A percentile compares a stretch with the other conserved stretches of the same genome.
Conservation (phyloP, 139 green algal genomes). For the Chlamydomonas schloesseri region DNA sequence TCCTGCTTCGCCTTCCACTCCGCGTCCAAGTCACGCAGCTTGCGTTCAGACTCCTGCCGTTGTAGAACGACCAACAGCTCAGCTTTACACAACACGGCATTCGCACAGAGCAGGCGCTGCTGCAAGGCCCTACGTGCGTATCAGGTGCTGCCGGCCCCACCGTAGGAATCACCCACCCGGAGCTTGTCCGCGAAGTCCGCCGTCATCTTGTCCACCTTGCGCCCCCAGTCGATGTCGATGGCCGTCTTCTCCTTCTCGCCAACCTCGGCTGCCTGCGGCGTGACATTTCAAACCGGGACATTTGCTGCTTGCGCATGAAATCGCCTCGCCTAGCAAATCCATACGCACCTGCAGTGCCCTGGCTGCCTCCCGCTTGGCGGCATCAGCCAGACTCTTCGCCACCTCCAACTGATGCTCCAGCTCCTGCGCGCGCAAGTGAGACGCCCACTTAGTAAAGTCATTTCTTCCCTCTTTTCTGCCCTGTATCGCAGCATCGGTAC, state of each 20-base stretch:
- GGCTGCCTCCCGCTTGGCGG: constrained; percentile 28
- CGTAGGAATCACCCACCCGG: not conserved
- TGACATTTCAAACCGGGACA: too few relatives aligned
- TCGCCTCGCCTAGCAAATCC: too few relatives aligned
- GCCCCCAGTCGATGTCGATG: constrained; percentile 30
- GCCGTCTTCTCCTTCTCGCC: constrained; percentile 33
- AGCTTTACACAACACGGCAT: too few relatives aligned
- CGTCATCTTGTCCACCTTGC: not conserved
- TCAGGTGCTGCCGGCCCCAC: too few relatives aligned
- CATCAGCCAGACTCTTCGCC: constrained; percentile 25
- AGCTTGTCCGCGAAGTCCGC: constrained; percentile 8
- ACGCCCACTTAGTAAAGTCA: too few relatives aligned
- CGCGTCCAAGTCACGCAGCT: constrained; percentile 8
- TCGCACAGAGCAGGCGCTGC: too few relatives aligned
- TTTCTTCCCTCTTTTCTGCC: too few relatives aligned
- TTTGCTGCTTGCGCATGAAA: too few relatives aligned
- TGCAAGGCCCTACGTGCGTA: too few relatives aligned
- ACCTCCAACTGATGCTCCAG: constrained; percentile 37
- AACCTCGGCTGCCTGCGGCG: not conserved
- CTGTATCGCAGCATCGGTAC: too few relatives aligned
- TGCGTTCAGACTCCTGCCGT: constrained; percentile 14
- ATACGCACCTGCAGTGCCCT: constrained; percentile 24
- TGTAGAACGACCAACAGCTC: too few relatives aligned
- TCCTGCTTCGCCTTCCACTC: constrained; percentile 30
- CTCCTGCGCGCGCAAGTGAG: constrained; percentile 9